Evolutionary conservation across 164 flowering plant species (phyloP).

Genomic region (Cinnamomum chago): DNA sequence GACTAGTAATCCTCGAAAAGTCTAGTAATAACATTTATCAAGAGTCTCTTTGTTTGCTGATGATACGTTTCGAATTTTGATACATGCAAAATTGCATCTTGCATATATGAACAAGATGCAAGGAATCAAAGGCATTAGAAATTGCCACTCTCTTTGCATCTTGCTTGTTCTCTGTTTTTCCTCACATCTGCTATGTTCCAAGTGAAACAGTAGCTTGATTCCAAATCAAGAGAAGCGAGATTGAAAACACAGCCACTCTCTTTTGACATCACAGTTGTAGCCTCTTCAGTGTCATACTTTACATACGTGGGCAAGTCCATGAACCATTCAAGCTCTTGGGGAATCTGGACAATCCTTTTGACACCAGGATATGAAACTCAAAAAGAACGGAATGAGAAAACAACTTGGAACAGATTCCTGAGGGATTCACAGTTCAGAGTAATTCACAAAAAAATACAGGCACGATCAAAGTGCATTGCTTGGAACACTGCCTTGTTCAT

Average conservation of each 20-base stretch:
- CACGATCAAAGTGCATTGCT: background rate
- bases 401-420: background rate
- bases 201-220: no score
- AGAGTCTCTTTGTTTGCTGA: no score
- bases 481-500: background rate
- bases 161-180: no score
- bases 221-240: constrained; percentile 38
- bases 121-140: no score
- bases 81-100: no score
- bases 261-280: constrained; percentile 21
- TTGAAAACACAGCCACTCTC: constrained; percentile 73
- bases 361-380: constrained; percentile 91
- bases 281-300: constrained; percentile 40
- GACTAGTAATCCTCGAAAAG: no score
- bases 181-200: no score
- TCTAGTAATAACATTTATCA: no score
- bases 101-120: no score
- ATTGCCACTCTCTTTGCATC: no score
- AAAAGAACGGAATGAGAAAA: background rate
- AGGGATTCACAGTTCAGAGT: background rate
- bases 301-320: constrained; percentile 71
- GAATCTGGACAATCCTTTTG: constrained; percentile 69
- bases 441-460: background rate
- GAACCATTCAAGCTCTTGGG: constrained; percentile 74
- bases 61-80: no score